Evolutionary conservation across 192 early-diverging fungal species (phyloP).

Genomic region (Coemansia sp.): DNA sequence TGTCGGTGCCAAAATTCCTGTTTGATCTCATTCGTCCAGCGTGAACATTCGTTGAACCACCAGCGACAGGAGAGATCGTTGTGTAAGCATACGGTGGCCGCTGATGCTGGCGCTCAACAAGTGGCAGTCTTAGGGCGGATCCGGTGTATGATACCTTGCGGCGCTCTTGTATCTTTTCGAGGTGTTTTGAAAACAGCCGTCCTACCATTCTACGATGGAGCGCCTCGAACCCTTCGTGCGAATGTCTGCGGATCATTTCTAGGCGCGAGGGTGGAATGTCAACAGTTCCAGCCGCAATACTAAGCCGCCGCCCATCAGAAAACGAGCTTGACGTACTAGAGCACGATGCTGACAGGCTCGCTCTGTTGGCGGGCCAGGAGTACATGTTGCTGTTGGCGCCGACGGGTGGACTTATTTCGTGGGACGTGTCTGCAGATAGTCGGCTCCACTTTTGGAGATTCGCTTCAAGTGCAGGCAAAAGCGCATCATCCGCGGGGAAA

Average conservation of each 20-base stretch:
- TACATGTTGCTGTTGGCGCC: conserved; percentile 49
- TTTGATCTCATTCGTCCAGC: background rate
- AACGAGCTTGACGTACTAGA: conserved; percentile 22
- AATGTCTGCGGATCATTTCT: conserved; percentile 52
- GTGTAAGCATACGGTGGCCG: conserved; percentile 1
- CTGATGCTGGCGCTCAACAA: conserved; percentile 17
- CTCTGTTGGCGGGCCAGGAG: conserved; percentile 42
- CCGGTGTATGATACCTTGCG: conserved; percentile 43
- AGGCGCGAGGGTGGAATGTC: conserved; percentile 48
- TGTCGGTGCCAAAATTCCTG: conserved; percentile 19
- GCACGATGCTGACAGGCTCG: conserved; percentile 11
- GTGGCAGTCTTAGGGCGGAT: background rate
- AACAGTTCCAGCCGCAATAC: conserved; percentile 51
- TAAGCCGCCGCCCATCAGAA: conserved; percentile 45
- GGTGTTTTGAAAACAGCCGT: conserved; percentile 47
- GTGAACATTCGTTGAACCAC: background rate
- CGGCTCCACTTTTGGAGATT: conserved; percentile 55
- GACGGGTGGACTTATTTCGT: conserved; percentile 36
- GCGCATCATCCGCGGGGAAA: conserved; percentile 65
- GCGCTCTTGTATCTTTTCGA: conserved; percentile 49
- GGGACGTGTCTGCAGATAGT: conserved; percentile 29
- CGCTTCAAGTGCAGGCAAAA: conserved; percentile 48
- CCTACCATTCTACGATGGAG: conserved; percentile 51
- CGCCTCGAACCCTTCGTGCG: conserved; percentile 46
- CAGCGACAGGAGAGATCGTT: background rate